Conservation (phyloP, 176 grass and related monocot species). For the Ensete glaucum region DNA sequence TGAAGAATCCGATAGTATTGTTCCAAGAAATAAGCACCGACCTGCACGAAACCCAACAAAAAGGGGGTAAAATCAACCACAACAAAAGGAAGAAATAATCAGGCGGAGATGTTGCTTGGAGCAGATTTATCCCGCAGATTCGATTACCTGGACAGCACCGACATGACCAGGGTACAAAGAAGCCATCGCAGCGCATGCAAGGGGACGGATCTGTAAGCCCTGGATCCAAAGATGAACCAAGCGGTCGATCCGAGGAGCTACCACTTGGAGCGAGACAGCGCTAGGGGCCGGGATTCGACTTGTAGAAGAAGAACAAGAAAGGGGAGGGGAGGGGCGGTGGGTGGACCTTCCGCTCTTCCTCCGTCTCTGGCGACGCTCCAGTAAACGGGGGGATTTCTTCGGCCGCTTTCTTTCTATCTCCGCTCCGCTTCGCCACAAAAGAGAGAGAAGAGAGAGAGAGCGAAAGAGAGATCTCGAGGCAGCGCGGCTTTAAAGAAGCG, state of each 20-base stretch:
- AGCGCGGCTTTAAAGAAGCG: background rate
- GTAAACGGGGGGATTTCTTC: background rate
- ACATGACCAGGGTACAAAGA: slow-evolving; percentile 19
- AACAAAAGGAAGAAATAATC: too few species aligned
- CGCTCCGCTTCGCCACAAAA: background rate
- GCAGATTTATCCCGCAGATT: background rate
- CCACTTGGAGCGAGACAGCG: background rate
- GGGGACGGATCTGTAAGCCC: background rate
- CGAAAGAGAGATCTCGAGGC: slow-evolving; percentile 11
- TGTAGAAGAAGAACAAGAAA: background rate
- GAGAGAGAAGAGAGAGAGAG: background rate
- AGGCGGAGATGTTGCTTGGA: too few species aligned
- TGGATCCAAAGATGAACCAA: background rate
- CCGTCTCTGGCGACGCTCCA: too few species aligned
- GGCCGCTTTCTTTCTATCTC: background rate
- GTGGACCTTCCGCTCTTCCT: too few species aligned
- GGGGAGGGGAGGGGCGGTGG: too few species aligned
- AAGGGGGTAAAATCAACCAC: too few species aligned
- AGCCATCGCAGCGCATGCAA: slow-evolving; percentile 5
- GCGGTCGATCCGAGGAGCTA: too few species aligned
- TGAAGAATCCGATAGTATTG: slow-evolving; percentile 57
- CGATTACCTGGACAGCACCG: slow-evolving; percentile 35
- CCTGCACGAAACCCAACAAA: slow-evolving; percentile 20
- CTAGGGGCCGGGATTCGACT: background rate
- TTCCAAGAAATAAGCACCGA: slow-evolving; percentile 46